A percentile compares a stretch with the other conserved stretches of the same genome.
Conservation (phyloP, 805 yeast genomes). For the Yarrowia porcina region DNA sequence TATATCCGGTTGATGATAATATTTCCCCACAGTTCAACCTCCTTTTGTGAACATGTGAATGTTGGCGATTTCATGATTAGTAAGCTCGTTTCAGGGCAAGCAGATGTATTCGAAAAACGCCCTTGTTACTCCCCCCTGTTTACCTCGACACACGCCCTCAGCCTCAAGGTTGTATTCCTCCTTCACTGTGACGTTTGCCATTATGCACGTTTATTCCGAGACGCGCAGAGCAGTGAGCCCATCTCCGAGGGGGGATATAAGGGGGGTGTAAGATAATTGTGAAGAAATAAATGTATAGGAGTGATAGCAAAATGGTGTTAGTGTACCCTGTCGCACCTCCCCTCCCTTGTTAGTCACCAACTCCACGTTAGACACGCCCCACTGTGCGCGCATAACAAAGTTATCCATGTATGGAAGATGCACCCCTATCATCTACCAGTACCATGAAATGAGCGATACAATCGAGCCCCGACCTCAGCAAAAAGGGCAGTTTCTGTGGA, state of each 20-base stretch:
- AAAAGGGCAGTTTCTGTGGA: conserved; percentile 15
- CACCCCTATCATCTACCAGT: conserved; percentile 11
- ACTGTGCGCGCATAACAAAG: conserved; percentile 11
- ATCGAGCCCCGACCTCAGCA: conserved; percentile 11
- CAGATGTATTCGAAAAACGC: no score
- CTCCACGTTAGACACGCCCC: no score
- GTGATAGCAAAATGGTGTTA: no score
- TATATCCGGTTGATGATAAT: neutral
- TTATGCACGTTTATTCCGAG: conserved; percentile 16
- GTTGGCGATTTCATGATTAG: neutral
- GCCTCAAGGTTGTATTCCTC: neutral
- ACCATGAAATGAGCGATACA: conserved; percentile 24
- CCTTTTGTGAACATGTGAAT: neutral
- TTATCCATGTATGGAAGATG: conserved; percentile 16
- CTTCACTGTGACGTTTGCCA: conserved; percentile 8
- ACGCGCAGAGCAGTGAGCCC: neutral
- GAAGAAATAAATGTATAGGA: neutral
- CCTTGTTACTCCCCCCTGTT: no score
- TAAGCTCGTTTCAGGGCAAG: no score
- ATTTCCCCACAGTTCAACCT: neutral
- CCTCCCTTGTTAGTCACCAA: no score
- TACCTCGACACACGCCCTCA: neutral
- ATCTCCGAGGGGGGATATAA: no score
- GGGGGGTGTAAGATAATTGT: neutral
- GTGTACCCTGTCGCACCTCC: no score